phyloP scores from a whole-genome alignment of 352 stramenopile species.

The Pelagophyceae sp. region DNA sequence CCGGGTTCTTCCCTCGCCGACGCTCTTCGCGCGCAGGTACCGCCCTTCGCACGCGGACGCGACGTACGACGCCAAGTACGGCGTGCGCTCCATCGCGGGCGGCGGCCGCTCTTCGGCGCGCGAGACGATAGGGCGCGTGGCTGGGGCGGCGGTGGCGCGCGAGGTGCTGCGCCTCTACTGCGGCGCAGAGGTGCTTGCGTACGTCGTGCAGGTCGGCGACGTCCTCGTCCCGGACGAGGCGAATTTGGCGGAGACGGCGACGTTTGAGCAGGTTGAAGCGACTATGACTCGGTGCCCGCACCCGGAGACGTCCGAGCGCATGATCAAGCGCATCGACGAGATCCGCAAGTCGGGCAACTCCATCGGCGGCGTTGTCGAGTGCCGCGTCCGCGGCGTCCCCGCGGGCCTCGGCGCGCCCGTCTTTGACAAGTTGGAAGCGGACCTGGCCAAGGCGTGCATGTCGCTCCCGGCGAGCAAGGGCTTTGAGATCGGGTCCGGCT shows the following conservation, averaged over 20 bases:
- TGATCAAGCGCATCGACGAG: constrained; percentile 86
- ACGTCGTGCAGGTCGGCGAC: constrained; percentile 68
- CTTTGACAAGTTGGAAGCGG: constrained; percentile 98
- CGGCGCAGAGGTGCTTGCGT: constrained; percentile 60
- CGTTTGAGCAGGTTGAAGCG: constrained; percentile 87
- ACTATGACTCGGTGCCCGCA: constrained; percentile 91
- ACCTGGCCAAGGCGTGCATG: constrained; percentile 96
- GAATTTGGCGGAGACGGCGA: constrained; percentile 58
- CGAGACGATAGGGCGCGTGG: constrained; percentile 96
- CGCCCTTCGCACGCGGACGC: constrained; percentile 94
- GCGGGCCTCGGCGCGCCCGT: constrained; percentile 91
- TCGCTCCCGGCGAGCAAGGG: constrained; percentile 97
- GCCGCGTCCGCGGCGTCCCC: constrained; percentile 88
- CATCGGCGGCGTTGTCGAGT: constrained; percentile 88
- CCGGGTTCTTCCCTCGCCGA: not conserved
- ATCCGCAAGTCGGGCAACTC: constrained; percentile 72
- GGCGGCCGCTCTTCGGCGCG: constrained; percentile 86
- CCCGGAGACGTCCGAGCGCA: constrained; percentile 74
- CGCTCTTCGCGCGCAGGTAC: not conserved
- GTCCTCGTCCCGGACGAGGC: constrained; percentile 48
- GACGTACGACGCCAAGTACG: constrained; percentile 99
- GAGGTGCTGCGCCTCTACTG: constrained; percentile 87
- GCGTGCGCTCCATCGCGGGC: constrained; percentile 87
- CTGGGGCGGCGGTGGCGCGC: constrained; percentile 86
- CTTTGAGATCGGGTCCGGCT: constrained; percentile 91